Base-by-base conservation (phyloP, 1,284 basidiomycete species). In the Microbotryum lychnidis-dioicae region DNA sequence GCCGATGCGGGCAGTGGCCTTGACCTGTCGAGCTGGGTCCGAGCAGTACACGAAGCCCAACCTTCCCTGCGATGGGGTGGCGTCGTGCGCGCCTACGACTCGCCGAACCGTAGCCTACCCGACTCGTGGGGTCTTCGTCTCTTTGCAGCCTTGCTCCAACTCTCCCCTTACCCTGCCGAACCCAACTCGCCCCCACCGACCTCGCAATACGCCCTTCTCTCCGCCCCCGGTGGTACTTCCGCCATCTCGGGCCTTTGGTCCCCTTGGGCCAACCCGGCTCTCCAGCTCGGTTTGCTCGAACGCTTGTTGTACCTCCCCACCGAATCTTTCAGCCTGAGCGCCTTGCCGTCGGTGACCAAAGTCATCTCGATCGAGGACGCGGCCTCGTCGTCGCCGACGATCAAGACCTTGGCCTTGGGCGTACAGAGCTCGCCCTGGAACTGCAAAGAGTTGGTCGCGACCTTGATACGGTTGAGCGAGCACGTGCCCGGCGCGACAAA, bases 371-470 rank as follows among this genome's bases (percentile, higher is more conserved):
- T 90, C 44, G 89, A 92, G 50, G 87, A 93, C 66, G 89, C 92
- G 33, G 82, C 87, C 3, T 80, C 82, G 61, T 45, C 65, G n/a
- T 60, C 57, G 16, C 86, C 87, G n/a, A 89, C 89, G 21, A 90
- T 91, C 78, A 87, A 90, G 73, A 82, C 85, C 16, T 78, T 90
- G 58, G 85, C 91, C 20, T 83, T 87, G 50, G 86, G 89, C 68
- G 88, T 94, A 23, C 89, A 94, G 73, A 84, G 84, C 3, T 88
- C 89, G 69, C 86, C 90, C 0, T 97, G 93, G 92, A 97, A 97
- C 75, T 90, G 89, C 12, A 78, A 93, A 20, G 92, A 96, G 69
- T 78, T 97, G 44, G 89, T 96, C 66, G 86, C 91, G 74, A 87
- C 93, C n/a, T 78, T 94, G 3, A 85, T 92, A 9, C 81, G 84